Conservation (phyloP, 805 yeast species). For the Lipomyces yamadae region DNA sequence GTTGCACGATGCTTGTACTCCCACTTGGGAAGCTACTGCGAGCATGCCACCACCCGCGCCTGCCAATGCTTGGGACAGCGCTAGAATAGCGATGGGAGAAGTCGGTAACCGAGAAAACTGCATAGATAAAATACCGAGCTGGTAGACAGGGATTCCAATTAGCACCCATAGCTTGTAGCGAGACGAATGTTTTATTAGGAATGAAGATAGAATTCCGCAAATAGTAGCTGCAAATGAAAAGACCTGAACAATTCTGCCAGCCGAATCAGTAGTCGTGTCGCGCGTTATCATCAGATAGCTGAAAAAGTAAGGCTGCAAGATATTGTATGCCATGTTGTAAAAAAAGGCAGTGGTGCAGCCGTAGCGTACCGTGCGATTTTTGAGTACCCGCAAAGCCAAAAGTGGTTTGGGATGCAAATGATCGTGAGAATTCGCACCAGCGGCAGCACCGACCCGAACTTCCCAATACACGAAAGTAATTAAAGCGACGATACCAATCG, state of each 20-base stretch:
- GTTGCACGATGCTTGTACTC: slow-evolving; percentile 51
- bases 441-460: slow-evolving; percentile 50
- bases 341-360: slow-evolving; percentile 60
- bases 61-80: slow-evolving; percentile 57
- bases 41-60: slow-evolving; percentile 69
- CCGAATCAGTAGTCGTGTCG: slow-evolving; percentile 60
- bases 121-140: slow-evolving; percentile 59
- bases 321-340: slow-evolving; percentile 61
- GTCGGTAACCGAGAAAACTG: slow-evolving; percentile 55
- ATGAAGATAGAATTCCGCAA: slow-evolving; percentile 59
- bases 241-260: slow-evolving; percentile 60
- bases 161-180: slow-evolving; percentile 60
- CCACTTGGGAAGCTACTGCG: slow-evolving; percentile 60
- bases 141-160: slow-evolving; percentile 59
- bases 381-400: slow-evolving; percentile 57
- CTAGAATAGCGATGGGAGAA: slow-evolving; percentile 58
- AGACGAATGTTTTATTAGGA: slow-evolving; percentile 53
- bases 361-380: slow-evolving; percentile 71
- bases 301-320: slow-evolving; percentile 67
- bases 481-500: slow-evolving; percentile 59
- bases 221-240: slow-evolving; percentile 65
- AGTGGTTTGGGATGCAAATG: slow-evolving; percentile 51
- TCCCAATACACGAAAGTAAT: slow-evolving; percentile 62
- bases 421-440: slow-evolving; percentile 20
- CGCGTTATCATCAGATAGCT: slow-evolving; percentile 58